Evolutionary conservation across 2,329 filamentous ascomycete species (phyloP), one percentile per base, ranked within the genome.

Genomic region (Helicocarpus griseus): DNA sequence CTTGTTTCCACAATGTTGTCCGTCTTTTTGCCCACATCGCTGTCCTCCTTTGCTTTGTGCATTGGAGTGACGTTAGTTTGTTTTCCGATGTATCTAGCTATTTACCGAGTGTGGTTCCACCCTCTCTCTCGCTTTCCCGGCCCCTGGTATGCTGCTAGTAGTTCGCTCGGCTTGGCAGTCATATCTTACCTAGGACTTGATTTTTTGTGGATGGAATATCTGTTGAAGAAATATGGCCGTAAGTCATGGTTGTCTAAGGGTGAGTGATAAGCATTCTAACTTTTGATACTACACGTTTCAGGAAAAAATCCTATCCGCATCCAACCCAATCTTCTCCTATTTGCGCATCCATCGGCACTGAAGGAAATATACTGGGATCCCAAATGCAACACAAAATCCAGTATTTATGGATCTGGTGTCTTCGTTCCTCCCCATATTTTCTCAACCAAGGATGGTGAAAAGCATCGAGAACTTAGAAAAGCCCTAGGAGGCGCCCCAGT

Each of bases 341-440:
- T 71, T 44, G 63, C 65, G 9, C 58, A 60, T 2, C 58, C 65
- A 2, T 65, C 65, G 1, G 57, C 69, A 1, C 52, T 71, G 9
- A 68, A 65, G 50, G 64, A 69, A 26, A 73, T 73, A 46, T 73
- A 72, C 57, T 66, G 68, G 62, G 65, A 68, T 24, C 59, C 64
- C 1, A 60, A 62, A 19, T 66, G 61, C 39, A 71, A 73, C 52
- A 54, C 56, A 14, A 72, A 71, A 46, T 52, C 59, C 1, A 53
- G 56, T 1, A 51, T 69, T 6, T 71, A 72, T 52, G 61, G 61
- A 5, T 65, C 63, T 5, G 67, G 68, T 2, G 60, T 63, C 0
- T 54, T 72, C 0, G 69, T 69, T 0, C 67, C 68, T 5, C 63
- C 63, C 0, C 61, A 63, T 38, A 47, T 71, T 6, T 52, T 52